These are phyloP conservation scores for Coleophoma cylindrospora DNA, from an alignment of 2,329 filamentous ascomycete species.

Conservation along the genomic window DNA sequence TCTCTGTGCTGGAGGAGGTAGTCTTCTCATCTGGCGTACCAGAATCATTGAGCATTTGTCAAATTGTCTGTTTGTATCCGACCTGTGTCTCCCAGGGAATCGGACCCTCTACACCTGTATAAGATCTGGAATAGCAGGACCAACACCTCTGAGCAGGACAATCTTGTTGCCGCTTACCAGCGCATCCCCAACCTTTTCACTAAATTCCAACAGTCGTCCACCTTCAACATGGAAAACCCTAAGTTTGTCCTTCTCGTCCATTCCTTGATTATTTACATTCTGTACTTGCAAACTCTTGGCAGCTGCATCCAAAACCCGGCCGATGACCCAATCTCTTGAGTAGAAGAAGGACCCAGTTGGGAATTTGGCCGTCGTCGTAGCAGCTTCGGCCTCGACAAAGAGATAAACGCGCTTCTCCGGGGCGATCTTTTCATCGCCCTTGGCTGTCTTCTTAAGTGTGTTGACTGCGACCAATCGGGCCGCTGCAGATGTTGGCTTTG, in stretches of 20 bases:
- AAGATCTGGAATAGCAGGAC: constrained; percentile 66
- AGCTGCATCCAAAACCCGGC: constrained; percentile 72
- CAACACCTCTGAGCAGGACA: constrained; percentile 80
- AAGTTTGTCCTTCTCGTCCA: constrained; percentile 72
- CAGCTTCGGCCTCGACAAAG: constrained; percentile 83
- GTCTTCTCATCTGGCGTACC: no score
- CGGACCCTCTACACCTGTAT: constrained; percentile 32
- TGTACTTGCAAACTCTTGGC: constrained; percentile 73
- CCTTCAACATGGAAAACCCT: constrained; percentile 92
- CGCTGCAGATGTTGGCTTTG: constrained; percentile 57
- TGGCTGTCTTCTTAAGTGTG: constrained; percentile 78
- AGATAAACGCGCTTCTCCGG: constrained; percentile 85
- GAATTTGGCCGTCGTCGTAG: constrained; percentile 77
- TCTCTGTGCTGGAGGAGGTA: no score
- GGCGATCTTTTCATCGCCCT: constrained; percentile 80
- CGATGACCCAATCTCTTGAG: constrained; percentile 83
- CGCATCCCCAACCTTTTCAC: constrained; percentile 72
- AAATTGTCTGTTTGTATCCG: no score
- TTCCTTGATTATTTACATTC: constrained; percentile 77
- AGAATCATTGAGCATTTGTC: no score
- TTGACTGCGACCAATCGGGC: constrained; percentile 67
- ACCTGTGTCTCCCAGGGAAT: no score
- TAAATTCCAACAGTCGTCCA: constrained; percentile 79
- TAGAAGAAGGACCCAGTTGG: constrained; percentile 80
- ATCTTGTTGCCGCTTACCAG: constrained; percentile 84